Conservation (phyloP, 768 basidiomycete genomes). For the Trametes cinnabarina region DNA sequence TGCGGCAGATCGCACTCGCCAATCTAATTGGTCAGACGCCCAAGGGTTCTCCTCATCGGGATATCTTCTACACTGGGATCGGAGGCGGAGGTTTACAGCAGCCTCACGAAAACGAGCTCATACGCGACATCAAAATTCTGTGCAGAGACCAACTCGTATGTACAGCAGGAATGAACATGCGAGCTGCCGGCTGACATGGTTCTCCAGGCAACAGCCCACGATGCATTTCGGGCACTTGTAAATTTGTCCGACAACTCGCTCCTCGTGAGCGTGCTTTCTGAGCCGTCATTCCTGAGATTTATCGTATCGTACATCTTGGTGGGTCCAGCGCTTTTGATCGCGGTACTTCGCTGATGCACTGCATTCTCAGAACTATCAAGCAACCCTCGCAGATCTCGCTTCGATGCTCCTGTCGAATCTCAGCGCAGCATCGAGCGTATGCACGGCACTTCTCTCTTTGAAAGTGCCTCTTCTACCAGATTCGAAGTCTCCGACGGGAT, state of each 20-base stretch:
- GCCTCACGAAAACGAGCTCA: slow-evolving; percentile 60
- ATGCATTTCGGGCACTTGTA: slow-evolving; percentile 90
- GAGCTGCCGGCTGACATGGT: background rate
- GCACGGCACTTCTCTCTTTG: slow-evolving; percentile 60
- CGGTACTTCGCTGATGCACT: background rate
- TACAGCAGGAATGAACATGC: slow-evolving; percentile 18
- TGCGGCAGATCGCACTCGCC: slow-evolving; percentile 79
- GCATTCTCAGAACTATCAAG: slow-evolving; percentile 70
- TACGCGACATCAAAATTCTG: slow-evolving; percentile 80
- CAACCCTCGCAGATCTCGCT: slow-evolving; percentile 89
- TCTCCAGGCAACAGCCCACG: slow-evolving; percentile 80
- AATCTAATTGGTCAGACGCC: slow-evolving; percentile 82
- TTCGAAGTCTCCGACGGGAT: slow-evolving; percentile 46
- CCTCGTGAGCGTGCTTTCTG: slow-evolving; percentile 64
- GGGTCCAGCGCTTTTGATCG: slow-evolving; percentile 31
- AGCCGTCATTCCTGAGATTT: slow-evolving; percentile 72
- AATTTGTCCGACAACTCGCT: slow-evolving; percentile 87
- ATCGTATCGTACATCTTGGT: slow-evolving; percentile 90
- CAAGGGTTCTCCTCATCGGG: slow-evolving; percentile 64
- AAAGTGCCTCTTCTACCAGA: slow-evolving; percentile 62
- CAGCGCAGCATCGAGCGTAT: slow-evolving; percentile 69
- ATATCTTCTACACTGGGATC: slow-evolving; percentile 70
- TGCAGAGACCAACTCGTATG: slow-evolving; percentile 86
- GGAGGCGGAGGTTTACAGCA: slow-evolving; percentile 56
- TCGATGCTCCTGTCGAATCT: slow-evolving; percentile 98